Conservation (phyloP, 2,329 filamentous ascomycete species). For the Sporothrix dimorphospora region DNA sequence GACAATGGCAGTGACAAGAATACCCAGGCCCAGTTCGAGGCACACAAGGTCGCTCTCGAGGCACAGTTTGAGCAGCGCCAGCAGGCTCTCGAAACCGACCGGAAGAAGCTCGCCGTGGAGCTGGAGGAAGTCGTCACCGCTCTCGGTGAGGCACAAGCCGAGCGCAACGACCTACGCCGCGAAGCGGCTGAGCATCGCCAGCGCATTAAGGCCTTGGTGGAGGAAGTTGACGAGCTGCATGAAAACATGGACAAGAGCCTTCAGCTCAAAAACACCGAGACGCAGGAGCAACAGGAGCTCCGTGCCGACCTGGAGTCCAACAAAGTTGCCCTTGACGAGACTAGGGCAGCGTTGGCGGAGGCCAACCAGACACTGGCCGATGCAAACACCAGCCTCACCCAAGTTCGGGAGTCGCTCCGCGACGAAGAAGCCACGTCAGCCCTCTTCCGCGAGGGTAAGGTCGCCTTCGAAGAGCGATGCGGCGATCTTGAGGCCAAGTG, state of each 20-base stretch:
- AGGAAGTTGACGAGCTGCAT: not conserved
- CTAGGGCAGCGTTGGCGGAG: not conserved
- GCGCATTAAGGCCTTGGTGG: not conserved
- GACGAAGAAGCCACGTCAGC: not conserved
- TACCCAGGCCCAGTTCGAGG: constrained; percentile 10
- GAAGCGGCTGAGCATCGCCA: constrained; percentile 7
- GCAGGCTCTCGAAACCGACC: constrained; percentile 8
- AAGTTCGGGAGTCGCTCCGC: not conserved
- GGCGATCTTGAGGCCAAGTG: constrained; percentile 26
- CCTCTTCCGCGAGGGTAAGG: constrained; percentile 15
- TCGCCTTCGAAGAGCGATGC: constrained; percentile 19
- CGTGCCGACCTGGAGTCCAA: constrained; percentile 6
- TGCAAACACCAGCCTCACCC: not conserved
- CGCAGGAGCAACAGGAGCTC: not conserved
- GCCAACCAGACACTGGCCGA: constrained; percentile 15
- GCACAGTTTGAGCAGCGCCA: constrained; percentile 25
- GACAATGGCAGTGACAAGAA: constrained; percentile 5
- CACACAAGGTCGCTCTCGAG: constrained; percentile 18
- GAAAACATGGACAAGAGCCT: constrained; percentile 7
- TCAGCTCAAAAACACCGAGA: not conserved
- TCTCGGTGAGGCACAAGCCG: not conserved
- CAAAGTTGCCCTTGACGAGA: not conserved
- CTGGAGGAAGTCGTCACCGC: constrained; percentile 4
- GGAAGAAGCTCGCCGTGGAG: not conserved
- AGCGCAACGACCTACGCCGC: not conserved